Conservation (phyloP, 2,329 filamentous ascomycete species). For the Clarireedia paspali region DNA sequence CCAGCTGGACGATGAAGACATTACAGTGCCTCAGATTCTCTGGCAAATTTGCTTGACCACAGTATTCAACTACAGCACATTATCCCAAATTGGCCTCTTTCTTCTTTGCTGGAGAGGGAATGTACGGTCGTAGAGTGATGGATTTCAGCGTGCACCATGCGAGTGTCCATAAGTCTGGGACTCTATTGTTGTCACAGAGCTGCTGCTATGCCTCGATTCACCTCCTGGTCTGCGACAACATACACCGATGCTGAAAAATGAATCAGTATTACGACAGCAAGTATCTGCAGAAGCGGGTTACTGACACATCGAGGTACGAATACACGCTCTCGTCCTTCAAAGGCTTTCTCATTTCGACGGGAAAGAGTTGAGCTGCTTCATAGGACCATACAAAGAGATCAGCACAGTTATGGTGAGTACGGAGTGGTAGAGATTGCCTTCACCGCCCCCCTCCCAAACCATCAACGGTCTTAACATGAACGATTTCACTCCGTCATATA, state of each 20-base stretch:
- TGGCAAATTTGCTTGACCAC: too few relatives aligned
- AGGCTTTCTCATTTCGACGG: neutral
- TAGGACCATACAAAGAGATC: neutral
- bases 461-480: conserved; percentile 13
- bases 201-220: neutral
- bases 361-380: neutral
- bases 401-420: neutral
- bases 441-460: neutral
- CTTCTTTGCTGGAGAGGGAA: too few relatives aligned
- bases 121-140: too few relatives aligned
- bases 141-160: neutral
- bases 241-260: conserved; percentile 13
- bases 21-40: too few relatives aligned
- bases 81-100: too few relatives aligned
- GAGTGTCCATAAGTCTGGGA: neutral
- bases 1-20: too few relatives aligned
- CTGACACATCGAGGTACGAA: neutral
- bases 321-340: neutral
- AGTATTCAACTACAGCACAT: too few relatives aligned
- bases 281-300: neutral
- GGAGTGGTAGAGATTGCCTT: neutral
- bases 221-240: conserved; percentile 20
- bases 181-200: neutral
- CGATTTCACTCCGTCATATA: conserved; percentile 15
- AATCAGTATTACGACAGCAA: neutral